Evolutionary conservation across 805 yeast genomes (phyloP).

Genomic region (Yueomyces sinensis): DNA sequence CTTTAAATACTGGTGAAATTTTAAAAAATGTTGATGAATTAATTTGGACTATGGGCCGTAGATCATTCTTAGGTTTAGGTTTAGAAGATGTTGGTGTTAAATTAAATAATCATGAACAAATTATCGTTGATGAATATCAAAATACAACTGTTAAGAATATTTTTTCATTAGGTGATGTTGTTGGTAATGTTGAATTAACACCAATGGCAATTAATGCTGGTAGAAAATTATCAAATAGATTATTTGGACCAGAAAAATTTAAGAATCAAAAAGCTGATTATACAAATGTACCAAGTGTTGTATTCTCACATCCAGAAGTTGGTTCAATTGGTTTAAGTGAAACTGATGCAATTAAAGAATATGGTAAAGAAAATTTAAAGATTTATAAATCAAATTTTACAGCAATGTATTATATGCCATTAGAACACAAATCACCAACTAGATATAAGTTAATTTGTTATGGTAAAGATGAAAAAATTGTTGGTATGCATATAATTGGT

Average conservation of each 20-base stretch:
- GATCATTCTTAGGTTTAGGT: constrained; percentile 59
- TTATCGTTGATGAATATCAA: constrained; percentile 81
- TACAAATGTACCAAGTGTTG: constrained; percentile 79
- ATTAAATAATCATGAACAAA: constrained; percentile 43
- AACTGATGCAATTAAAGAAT: constrained; percentile 60
- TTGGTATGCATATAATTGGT: constrained; percentile 90
- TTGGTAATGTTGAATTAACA: constrained; percentile 85
- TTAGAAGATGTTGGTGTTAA: constrained; percentile 66
- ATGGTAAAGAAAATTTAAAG: constrained; percentile 70
- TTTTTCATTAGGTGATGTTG: constrained; percentile 87
- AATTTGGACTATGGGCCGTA: constrained; percentile 93
- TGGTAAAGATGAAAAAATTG: constrained; percentile 81
- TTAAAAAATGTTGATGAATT: constrained; percentile 69
- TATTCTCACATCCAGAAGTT: constrained; percentile 97
- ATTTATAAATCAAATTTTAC: constrained; percentile 73
- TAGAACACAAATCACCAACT: constrained; percentile 67
- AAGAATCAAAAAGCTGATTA: constrained; percentile 74
- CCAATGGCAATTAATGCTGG: constrained; percentile 99
- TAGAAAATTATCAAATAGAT: constrained; percentile 79
- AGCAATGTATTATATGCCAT: constrained; percentile 87
- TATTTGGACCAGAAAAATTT: constrained; percentile 69
- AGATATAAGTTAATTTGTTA: constrained; percentile 70
- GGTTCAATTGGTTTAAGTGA: constrained; percentile 87
- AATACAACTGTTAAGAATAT: constrained; percentile 53
- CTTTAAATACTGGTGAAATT: constrained; percentile 27